Percentiles rank a stretch among this genome's conserved stretches.
Conservation (phyloP, 805 yeast species). For the Candida nitratophila region DNA sequence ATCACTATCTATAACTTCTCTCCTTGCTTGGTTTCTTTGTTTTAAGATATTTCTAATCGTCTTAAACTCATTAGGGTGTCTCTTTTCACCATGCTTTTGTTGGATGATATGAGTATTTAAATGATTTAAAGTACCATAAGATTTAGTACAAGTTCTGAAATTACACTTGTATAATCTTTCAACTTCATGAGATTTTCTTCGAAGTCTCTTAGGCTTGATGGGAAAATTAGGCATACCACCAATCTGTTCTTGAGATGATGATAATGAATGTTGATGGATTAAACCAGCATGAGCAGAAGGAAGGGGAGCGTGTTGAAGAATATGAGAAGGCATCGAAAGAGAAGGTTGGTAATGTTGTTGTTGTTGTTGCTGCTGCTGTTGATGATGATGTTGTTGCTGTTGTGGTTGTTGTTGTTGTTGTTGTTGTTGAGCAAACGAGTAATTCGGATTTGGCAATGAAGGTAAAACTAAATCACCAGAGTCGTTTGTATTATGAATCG, state of each 20-base stretch:
- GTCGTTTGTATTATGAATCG: background rate
- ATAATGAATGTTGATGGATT: background rate
- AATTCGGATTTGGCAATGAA: background rate
- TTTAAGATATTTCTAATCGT: conserved; percentile 36
- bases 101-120: conserved; percentile 47
- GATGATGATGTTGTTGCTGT: background rate
- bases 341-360: background rate
- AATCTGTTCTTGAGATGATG: background rate
- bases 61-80: conserved; percentile 48
- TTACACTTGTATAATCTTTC: conserved; percentile 48
- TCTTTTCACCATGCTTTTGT: conserved; percentile 48
- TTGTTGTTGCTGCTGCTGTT: background rate
- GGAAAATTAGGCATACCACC: background rate
- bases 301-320: too few species aligned
- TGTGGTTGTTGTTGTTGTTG: too few species aligned
- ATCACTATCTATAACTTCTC: background rate
- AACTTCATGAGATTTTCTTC: conserved; percentile 49
- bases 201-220: conserved; percentile 32
- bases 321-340: background rate
- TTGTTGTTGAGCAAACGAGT: too few species aligned
- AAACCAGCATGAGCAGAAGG: too few species aligned
- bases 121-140: conserved; percentile 55
- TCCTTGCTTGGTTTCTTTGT: conserved; percentile 13
- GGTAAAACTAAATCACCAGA: background rate
- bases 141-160: conserved; percentile 39